Conservation (phyloP, 2,329 filamentous ascomycete genomes). For the Hypoxylon sp. region DNA sequence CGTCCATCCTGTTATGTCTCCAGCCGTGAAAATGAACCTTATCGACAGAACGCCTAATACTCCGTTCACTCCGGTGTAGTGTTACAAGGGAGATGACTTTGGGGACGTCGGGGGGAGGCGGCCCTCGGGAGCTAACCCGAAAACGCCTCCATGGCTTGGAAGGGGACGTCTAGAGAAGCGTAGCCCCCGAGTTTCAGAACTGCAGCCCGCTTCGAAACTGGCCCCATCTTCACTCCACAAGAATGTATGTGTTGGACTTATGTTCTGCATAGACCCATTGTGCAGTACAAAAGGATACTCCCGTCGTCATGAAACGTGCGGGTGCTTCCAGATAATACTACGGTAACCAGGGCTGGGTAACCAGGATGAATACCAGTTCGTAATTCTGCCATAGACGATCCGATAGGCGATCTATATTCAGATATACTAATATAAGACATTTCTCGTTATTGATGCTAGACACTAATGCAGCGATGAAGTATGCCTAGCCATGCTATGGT, state of each 20-base stretch:
- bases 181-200: conserved; percentile 41
- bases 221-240: conserved; percentile 32
- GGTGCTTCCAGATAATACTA: conserved; percentile 12
- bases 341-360: conserved; percentile 5
- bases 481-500: background rate
- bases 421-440: conserved; percentile 7
- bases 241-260: conserved; percentile 21
- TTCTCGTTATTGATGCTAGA: conserved; percentile 5
- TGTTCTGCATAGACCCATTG: conserved; percentile 21
- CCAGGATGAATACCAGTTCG: background rate
- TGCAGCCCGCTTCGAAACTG: conserved; percentile 28
- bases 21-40: conserved; percentile 14
- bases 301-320: conserved; percentile 26
- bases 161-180: conserved; percentile 20
- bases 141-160: conserved; percentile 5
- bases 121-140: conserved; percentile 20
- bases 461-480: background rate
- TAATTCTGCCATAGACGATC: conserved; percentile 3
- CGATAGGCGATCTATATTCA: conserved; percentile 4
- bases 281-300: conserved; percentile 16
- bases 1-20: conserved; percentile 19
- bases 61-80: conserved; percentile 33
- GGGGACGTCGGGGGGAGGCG: conserved; percentile 16
- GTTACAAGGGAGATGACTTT: conserved; percentile 11
- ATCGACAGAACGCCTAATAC: conserved; percentile 22